Evolutionary conservation across 352 stramenopile species (phyloP).

Genomic region (Globisporangium paddicum): DNA sequence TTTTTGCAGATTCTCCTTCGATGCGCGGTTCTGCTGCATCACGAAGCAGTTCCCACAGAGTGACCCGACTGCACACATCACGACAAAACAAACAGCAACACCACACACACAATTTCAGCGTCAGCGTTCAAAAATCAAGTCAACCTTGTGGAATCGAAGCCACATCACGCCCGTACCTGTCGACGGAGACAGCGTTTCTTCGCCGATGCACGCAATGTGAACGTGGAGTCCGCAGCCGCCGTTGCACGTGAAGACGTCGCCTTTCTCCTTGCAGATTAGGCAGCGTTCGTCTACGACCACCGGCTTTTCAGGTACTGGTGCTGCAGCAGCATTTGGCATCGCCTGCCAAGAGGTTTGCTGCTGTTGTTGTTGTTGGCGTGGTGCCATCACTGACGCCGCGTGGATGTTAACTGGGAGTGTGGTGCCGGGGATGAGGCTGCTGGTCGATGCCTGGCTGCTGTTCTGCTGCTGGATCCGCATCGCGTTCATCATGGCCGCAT

Average conservation of each 20-base stretch:
- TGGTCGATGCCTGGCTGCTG: slow-evolving; percentile 10
- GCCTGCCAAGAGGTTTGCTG: not conserved
- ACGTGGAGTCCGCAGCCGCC: slow-evolving; percentile 54
- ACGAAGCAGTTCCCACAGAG: slow-evolving; percentile 72
- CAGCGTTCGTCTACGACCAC: slow-evolving; percentile 25
- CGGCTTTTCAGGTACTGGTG: not conserved
- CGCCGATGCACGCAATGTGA: slow-evolving; percentile 53
- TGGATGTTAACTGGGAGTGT: slow-evolving; percentile 6
- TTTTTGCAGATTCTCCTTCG: slow-evolving; percentile 67
- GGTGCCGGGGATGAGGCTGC: slow-evolving; percentile 1
- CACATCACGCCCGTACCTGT: slow-evolving; percentile 16
- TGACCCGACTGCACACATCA: slow-evolving; percentile 30
- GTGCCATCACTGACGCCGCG: not conserved
- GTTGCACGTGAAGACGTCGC: slow-evolving; percentile 49
- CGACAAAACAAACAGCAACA: not conserved
- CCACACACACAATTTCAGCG: not conserved
- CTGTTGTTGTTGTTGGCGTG: not conserved
- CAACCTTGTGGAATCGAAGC: not conserved
- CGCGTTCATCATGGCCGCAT: slow-evolving; percentile 1
- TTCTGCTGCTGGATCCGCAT: slow-evolving; percentile 8
- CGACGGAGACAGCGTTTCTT: slow-evolving; percentile 52
- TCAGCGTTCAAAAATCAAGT: not conserved
- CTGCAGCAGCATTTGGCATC: not conserved
- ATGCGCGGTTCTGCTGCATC: slow-evolving; percentile 60
- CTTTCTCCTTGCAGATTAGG: slow-evolving; percentile 45